Evolutionary conservation across 2,329 filamentous ascomycete genomes (phyloP).

Genomic region (Cladosporium sp.): DNA sequence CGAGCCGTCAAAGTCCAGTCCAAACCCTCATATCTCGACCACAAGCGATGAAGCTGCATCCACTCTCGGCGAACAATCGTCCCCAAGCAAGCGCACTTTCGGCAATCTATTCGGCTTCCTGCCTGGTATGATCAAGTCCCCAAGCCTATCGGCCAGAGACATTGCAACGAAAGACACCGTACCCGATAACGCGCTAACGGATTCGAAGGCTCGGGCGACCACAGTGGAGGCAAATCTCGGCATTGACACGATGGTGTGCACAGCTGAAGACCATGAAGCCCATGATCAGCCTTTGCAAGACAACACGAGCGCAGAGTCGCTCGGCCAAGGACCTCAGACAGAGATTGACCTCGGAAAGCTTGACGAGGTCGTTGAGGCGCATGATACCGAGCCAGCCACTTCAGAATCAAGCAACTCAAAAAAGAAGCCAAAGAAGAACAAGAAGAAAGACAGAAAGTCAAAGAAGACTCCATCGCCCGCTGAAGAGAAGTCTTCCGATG

Average conservation of each 20-base stretch:
- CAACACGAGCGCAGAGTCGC: too few relatives aligned
- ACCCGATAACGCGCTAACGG: neutral
- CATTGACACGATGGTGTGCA: neutral
- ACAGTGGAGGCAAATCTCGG: neutral
- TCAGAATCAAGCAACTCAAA: neutral
- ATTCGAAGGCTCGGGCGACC: neutral
- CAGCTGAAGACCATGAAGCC: neutral
- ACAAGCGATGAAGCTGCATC: neutral
- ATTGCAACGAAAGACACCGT: neutral
- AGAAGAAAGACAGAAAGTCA: constrained; percentile 3
- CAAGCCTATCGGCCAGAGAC: neutral
- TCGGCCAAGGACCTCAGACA: too few relatives aligned
- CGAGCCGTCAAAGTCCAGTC: neutral
- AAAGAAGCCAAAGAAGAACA: neutral
- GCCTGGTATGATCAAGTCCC: neutral
- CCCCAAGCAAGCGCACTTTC: constrained; percentile 7
- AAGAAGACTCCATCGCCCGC: neutral
- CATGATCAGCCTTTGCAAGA: neutral
- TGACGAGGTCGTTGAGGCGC: too few relatives aligned
- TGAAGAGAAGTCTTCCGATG: too few relatives aligned
- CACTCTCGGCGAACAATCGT: neutral
- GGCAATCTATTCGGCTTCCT: neutral
- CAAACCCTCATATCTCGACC: neutral
- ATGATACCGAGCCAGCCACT: too few relatives aligned
- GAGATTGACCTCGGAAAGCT: too few relatives aligned